A percentile compares a stretch with the other conserved stretches of the same genome.
phyloP scores from a whole-genome alignment of 345 rosid species.

The Eucalyptus polybractea region DNA sequence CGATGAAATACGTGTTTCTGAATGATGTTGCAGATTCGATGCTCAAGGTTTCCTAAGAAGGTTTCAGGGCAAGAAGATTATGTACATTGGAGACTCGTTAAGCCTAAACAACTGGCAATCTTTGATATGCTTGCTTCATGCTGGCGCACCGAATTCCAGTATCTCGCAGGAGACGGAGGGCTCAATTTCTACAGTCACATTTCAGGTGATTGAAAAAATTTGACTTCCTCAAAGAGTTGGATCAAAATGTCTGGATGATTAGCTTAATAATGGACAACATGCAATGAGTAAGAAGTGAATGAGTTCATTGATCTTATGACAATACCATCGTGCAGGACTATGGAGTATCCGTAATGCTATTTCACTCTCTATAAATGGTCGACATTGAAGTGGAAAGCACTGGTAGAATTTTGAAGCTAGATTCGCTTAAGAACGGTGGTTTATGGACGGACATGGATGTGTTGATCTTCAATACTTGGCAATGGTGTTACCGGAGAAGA shows the following conservation, averaged over 20 bases:
- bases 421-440: conserved; percentile 26
- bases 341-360: conserved; percentile 22
- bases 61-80: conserved; percentile 30
- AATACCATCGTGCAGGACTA: conserved; percentile 26
- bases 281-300: not conserved
- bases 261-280: not conserved
- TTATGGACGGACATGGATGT: conserved; percentile 43
- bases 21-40: conserved; percentile 25
- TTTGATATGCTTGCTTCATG: conserved; percentile 35
- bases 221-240: not conserved
- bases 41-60: conserved; percentile 24
- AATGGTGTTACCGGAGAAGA: conserved; percentile 59
- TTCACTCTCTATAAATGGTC: conserved; percentile 22
- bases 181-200: conserved; percentile 4
- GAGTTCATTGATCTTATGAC: not conserved
- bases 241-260: not conserved
- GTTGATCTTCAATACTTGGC: conserved; percentile 59
- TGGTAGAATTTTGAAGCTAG: conserved; percentile 48
- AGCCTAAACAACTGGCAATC: conserved; percentile 58
- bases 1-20: not conserved
- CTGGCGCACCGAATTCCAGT: conserved; percentile 23
- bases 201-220: conserved; percentile 14
- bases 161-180: not conserved
- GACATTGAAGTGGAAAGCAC: conserved; percentile 25
- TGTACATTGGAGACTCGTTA: conserved; percentile 52